These are phyloP conservation scores for Poa annua DNA, from an alignment of 176 grass and related monocot genomes.

Conservation along the genomic window DNA sequence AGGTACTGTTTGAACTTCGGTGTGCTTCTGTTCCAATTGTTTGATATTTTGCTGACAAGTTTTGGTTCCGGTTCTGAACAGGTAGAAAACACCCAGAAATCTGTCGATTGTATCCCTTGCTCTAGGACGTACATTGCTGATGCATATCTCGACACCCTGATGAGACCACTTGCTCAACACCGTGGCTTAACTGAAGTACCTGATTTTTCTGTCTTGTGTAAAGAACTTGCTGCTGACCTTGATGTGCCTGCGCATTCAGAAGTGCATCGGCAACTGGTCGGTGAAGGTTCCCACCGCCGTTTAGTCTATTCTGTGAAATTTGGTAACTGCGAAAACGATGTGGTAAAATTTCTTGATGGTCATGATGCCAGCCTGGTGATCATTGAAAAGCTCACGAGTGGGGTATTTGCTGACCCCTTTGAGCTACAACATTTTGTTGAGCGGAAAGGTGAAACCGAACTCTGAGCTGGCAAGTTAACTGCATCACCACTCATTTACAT, in stretches of 20 bases:
- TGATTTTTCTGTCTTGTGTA: conserved; percentile 49
- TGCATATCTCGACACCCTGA: conserved; percentile 10
- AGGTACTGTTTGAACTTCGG: not conserved
- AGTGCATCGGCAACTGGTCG: conserved; percentile 52
- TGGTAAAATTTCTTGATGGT: conserved; percentile 48
- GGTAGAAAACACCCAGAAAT: not conserved
- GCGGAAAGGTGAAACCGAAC: conserved; percentile 53
- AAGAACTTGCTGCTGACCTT: conserved; percentile 33
- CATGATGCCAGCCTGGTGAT: conserved; percentile 60
- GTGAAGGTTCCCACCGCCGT: conserved; percentile 85
- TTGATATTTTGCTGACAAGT: not conserved
- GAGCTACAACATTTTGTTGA: conserved; percentile 84
- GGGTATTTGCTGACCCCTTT: conserved; percentile 88
- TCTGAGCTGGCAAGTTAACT: not conserved
- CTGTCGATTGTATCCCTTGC: not conserved
- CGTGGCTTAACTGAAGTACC: conserved; percentile 36
- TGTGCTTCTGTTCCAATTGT: not conserved
- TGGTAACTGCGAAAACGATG: conserved; percentile 32
- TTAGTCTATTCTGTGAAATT: conserved; percentile 69
- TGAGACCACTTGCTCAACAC: conserved; percentile 30
- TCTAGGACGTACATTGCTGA: not conserved
- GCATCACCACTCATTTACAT: not conserved
- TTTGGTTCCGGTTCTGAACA: not conserved
- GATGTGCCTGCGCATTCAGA: conserved; percentile 42
- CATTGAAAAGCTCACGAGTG: conserved; percentile 65